Conservation (phyloP, 2,329 filamentous ascomycete species). For the Penicillium sclerotiorum region DNA sequence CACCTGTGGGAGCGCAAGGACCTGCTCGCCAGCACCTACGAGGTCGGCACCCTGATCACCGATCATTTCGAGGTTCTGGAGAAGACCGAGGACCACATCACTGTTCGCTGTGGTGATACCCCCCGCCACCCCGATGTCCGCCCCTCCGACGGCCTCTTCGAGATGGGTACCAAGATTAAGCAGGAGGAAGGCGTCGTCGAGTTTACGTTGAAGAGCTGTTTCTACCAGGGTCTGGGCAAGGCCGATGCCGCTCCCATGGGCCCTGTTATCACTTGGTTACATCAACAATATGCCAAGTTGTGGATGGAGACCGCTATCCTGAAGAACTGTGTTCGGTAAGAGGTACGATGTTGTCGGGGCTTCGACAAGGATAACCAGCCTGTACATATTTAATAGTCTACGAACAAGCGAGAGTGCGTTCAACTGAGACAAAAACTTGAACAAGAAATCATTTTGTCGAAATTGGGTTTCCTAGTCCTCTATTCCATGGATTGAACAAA, state of each 20-base stretch:
- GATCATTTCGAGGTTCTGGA: conserved; percentile 74
- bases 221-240: conserved; percentile 58
- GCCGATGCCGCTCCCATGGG: conserved; percentile 49
- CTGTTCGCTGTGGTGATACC: conserved; percentile 67
- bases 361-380: conserved; percentile 2
- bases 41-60: conserved; percentile 65
- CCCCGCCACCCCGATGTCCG: conserved; percentile 61
- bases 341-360: neutral
- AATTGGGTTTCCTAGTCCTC: neutral
- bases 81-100: conserved; percentile 62
- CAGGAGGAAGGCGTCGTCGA: conserved; percentile 62
- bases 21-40: conserved; percentile 60
- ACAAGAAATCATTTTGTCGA: neutral
- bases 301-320: conserved; percentile 57
- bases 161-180: conserved; percentile 65
- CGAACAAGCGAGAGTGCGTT: conserved; percentile 2
- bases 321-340: conserved; percentile 22
- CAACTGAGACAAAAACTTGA: neutral
- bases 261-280: conserved; percentile 51
- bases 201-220: conserved; percentile 67
- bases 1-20: conserved; percentile 65
- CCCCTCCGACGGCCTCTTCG: conserved; percentile 66
- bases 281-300: conserved; percentile 60
- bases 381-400: conserved; percentile 22
- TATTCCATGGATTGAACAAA: too few relatives aligned